Percentiles rank a stretch among this genome's conserved stretches.
Evolutionary conservation across 2,329 filamentous ascomycete species (phyloP).

Genomic region (Aspergillus quadricinctus): DNA sequence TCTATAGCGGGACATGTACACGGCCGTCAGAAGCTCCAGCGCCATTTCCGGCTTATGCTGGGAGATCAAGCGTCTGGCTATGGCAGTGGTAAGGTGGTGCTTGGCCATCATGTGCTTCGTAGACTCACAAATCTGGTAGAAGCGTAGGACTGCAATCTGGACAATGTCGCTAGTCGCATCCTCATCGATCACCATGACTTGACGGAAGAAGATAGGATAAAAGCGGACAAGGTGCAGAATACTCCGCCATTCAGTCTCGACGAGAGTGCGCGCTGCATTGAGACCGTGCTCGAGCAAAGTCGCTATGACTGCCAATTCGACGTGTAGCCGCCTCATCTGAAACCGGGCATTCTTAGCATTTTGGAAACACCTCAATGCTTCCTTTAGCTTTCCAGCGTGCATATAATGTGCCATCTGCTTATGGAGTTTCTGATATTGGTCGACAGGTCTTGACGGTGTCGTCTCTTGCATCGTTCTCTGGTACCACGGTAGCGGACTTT

Average conservation of each 20-base stretch:
- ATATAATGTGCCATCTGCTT: slow-evolving; percentile 36
- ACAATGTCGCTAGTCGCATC: slow-evolving; percentile 22
- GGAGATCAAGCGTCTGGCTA: slow-evolving; percentile 26
- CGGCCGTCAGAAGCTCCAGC: slow-evolving; percentile 29
- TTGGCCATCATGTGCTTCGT: slow-evolving; percentile 30
- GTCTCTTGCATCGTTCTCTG: slow-evolving; percentile 26
- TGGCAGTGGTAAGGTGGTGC: slow-evolving; percentile 30
- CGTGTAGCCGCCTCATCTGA: slow-evolving; percentile 29
- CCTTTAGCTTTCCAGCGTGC: slow-evolving; percentile 31
- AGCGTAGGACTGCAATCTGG: slow-evolving; percentile 36
- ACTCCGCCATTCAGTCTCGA: slow-evolving; percentile 28
- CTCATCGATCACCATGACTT: slow-evolving; percentile 24
- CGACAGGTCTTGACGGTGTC: slow-evolving; percentile 24
- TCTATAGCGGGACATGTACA: slow-evolving; percentile 37
- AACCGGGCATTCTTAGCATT: slow-evolving; percentile 26
- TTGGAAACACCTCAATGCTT: slow-evolving; percentile 28
- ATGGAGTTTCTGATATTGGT: slow-evolving; percentile 32
- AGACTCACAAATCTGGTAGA: slow-evolving; percentile 35
- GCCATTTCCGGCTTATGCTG: slow-evolving; percentile 23
- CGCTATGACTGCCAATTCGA: slow-evolving; percentile 35
- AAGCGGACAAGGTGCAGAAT: slow-evolving; percentile 20
- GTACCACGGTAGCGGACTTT: slow-evolving; percentile 24
- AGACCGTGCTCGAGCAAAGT: slow-evolving; percentile 30
- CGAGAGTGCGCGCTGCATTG: slow-evolving; percentile 25
- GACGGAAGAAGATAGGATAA: slow-evolving; percentile 34